Evolutionary conservation across 352 stramenopile genomes (phyloP).

Genomic region (Globisporangium lucens): DNA sequence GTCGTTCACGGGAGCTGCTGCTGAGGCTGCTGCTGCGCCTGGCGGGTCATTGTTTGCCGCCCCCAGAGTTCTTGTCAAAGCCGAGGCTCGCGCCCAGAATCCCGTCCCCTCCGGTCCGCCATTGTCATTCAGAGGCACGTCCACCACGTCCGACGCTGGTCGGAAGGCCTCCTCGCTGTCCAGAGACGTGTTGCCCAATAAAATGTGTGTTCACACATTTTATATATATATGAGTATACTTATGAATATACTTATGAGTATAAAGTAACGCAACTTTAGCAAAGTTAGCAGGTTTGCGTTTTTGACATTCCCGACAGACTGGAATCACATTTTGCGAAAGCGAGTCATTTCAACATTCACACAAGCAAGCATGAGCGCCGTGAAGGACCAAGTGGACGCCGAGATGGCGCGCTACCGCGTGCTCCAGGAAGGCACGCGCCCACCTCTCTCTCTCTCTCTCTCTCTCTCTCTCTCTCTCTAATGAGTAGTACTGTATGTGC

Average conservation of each 20-base stretch:
- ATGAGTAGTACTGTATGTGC: neutral
- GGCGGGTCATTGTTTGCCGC: neutral
- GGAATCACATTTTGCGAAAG: too few relatives aligned
- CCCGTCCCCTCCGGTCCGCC: neutral
- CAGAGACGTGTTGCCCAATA: neutral
- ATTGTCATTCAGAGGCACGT: slow-evolving; percentile 9
- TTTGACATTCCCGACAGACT: too few relatives aligned
- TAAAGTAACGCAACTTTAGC: neutral
- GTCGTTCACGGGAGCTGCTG: slow-evolving; percentile 23
- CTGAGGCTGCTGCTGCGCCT: neutral
- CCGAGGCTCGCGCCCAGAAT: slow-evolving; percentile 7
- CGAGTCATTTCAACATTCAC: slow-evolving; percentile 11
- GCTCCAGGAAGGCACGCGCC: slow-evolving; percentile 85
- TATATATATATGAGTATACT: too few relatives aligned
- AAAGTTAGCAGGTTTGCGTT: too few relatives aligned
- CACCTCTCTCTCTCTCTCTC: too few relatives aligned
- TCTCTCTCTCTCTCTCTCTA: neutral
- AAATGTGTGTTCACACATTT: too few relatives aligned
- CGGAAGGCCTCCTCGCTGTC: neutral
- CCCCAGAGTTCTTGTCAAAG: slow-evolving; percentile 15
- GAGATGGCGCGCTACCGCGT: slow-evolving; percentile 88
- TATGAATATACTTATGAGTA: too few relatives aligned
- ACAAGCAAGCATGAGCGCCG: slow-evolving; percentile 25
- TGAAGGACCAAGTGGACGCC: slow-evolving; percentile 83
- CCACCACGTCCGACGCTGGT: slow-evolving; percentile 6